phyloP scores from a whole-genome alignment of 176 grass and related monocot genomes.

The Stipa capillata region DNA sequence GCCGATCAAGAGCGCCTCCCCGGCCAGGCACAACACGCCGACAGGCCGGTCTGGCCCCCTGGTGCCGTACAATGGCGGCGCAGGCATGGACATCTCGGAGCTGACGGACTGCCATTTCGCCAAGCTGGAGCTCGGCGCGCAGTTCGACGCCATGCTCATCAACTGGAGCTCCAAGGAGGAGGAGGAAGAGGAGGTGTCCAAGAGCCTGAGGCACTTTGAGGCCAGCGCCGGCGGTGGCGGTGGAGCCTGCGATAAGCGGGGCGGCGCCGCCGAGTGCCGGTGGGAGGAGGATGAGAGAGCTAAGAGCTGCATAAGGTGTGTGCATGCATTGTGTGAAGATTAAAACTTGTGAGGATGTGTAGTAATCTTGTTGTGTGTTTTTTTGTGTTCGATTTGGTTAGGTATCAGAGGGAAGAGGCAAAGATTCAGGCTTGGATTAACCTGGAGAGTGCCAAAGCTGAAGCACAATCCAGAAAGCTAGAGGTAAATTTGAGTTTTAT shows the following conservation, averaged over 20 bases:
- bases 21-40: slow-evolving; percentile 84
- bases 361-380: not conserved
- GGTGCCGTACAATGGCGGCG: slow-evolving; percentile 35
- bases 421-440: slow-evolving; percentile 96
- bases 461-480: slow-evolving; percentile 95
- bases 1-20: slow-evolving; percentile 71
- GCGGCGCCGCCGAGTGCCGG: slow-evolving; percentile 33
- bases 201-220: slow-evolving; percentile 88
- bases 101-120: slow-evolving; percentile 66
- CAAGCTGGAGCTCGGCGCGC: slow-evolving; percentile 70
- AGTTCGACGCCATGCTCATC: slow-evolving; percentile 57
- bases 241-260: slow-evolving; percentile 22
- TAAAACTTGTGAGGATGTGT: not conserved
- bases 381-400: slow-evolving; percentile 15
- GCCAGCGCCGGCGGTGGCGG: not conserved
- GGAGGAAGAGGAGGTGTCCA: slow-evolving; percentile 86
- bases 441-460: slow-evolving; percentile 88
- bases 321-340: not conserved
- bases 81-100: slow-evolving; percentile 49
- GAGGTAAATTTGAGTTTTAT: slow-evolving; percentile 46
- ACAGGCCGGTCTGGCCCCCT: slow-evolving; percentile 64
- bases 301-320: slow-evolving; percentile 90
- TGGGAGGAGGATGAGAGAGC: slow-evolving; percentile 93
- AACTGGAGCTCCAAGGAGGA: slow-evolving; percentile 94
- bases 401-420: slow-evolving; percentile 96